Evolutionary conservation across 1,139 yeast genomes (phyloP), one percentile per base, ranked within the genome.

Genomic region (Blastobotrys ciferrii): DNA sequence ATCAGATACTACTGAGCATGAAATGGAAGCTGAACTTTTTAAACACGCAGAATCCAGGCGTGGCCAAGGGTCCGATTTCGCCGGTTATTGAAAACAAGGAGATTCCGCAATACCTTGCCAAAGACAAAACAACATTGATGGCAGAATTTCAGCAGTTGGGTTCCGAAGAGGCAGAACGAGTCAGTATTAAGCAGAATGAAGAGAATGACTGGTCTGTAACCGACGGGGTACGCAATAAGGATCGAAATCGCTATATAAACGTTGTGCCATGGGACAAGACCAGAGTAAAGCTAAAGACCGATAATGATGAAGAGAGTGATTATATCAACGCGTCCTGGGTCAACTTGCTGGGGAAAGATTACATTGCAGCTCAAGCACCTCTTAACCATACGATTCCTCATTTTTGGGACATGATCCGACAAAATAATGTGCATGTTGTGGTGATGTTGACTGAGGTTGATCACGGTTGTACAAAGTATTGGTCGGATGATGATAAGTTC

Each of bases 381-480:
- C 71, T 82, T 3, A 62, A 63, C 2, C 49, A 61, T 11, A 89
- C 97, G 0, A 70, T 73, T 47, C 74, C 70, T 33, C 91, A 86
- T 60, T 88, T 87, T 63, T 91, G 96, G 98, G 82, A 83, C 49
- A 88, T 88, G 96, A 80, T 86, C 35, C 78, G 74, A 70, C 64
- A 23, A 69, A 70, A 63, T 12, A 62, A 66, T 9, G 67, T 70
- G 13, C 67, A 74, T 13, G 78, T 84, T 1, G 73, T 92, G 7
- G 83, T 87, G 11, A 92, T 91, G 98, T 81, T 92, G 42, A 91
- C 98, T 0, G 94, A 95, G 0, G 66, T 89, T 13, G 96, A 88
- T 61, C 69, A 72, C 20, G 70, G 70, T 1, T 89, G 97, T 63
- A 74, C 68, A 53, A 74, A 75, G 49, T 91, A 91, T 64, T 91